Evolutionary conservation across 78 protist species (phyloP).

Genomic region (Dictyostelium capitatum): DNA sequence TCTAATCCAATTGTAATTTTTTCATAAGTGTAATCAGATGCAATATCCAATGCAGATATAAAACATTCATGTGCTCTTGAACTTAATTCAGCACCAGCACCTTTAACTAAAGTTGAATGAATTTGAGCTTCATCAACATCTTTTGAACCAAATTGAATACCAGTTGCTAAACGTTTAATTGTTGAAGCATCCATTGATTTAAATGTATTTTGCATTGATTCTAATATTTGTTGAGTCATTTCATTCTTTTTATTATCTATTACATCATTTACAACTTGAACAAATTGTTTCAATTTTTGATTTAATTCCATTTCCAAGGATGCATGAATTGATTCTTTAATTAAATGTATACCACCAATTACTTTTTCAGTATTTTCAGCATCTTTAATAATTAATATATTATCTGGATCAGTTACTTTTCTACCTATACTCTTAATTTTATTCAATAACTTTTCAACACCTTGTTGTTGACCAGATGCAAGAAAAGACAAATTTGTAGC

Average conservation of each 20-base stretch:
- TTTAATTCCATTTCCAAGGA: slow-evolving; percentile 77
- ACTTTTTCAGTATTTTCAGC: slow-evolving; percentile 79
- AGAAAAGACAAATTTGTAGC: slow-evolving; percentile 62
- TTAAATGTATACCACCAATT: slow-evolving; percentile 60
- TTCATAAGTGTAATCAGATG: slow-evolving; percentile 81
- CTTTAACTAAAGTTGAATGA: slow-evolving; percentile 57
- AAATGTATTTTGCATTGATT: slow-evolving; percentile 58
- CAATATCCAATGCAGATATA: slow-evolving; percentile 64
- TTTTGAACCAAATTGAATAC: slow-evolving; percentile 83
- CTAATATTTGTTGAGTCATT: slow-evolving; percentile 76
- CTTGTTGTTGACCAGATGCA: slow-evolving; percentile 76
- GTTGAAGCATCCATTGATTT: slow-evolving; percentile 56
- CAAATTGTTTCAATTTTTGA: slow-evolving; percentile 72
- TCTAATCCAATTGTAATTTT: slow-evolving; percentile 71
- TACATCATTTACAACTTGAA: slow-evolving; percentile 48
- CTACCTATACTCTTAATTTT: slow-evolving; percentile 81
- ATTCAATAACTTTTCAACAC: slow-evolving; percentile 43
- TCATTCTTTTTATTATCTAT: slow-evolving; percentile 55
- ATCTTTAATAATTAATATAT: slow-evolving; percentile 30
- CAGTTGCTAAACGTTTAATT: slow-evolving; percentile 67
- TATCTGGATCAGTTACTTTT: slow-evolving; percentile 67
- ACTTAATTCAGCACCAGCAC: slow-evolving; percentile 83
- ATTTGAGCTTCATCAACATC: slow-evolving; percentile 70
- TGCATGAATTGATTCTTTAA: slow-evolving; percentile 75
- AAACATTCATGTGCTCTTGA: slow-evolving; percentile 76